Conservation (phyloP, 345 rosid genomes). For the Anacardium occidentale region DNA sequence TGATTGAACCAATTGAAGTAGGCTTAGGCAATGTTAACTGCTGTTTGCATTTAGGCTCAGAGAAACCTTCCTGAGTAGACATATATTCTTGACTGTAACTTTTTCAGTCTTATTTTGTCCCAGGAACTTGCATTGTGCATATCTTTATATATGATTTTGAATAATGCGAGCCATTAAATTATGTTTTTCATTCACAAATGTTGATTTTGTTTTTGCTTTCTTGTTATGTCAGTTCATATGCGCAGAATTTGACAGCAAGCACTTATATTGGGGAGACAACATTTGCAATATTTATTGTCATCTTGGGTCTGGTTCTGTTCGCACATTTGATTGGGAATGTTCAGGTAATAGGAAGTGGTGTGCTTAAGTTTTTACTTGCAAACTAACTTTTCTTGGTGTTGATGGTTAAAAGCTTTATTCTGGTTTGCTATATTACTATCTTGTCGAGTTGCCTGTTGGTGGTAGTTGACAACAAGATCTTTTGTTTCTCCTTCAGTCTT, state of each 20-base stretch:
- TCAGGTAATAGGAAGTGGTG: constrained; percentile 55
- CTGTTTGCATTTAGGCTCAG: neutral
- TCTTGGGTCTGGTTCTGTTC: constrained; percentile 82
- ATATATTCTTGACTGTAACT: neutral
- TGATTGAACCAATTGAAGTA: too few species aligned
- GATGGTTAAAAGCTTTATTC: neutral
- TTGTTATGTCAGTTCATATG: constrained; percentile 67
- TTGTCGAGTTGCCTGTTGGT: neutral
- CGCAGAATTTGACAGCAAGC: constrained; percentile 86
- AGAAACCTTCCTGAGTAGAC: neutral
- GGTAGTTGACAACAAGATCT: neutral
- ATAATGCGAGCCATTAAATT: neutral
- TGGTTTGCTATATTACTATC: neutral
- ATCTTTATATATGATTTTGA: neutral
- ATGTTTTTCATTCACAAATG: constrained; percentile 10
- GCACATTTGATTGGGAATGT: constrained; percentile 95
- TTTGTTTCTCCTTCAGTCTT: neutral
- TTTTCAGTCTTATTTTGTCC: neutral
- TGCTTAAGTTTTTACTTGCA: constrained; percentile 4
- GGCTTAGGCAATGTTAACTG: too few species aligned
- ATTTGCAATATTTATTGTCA: constrained; percentile 79
- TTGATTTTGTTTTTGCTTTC: constrained; percentile 23
- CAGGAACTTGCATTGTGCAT: neutral
- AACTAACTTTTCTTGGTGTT: constrained; percentile 1
- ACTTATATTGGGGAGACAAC: constrained; percentile 81